Percentiles rank a stretch among this genome's conserved stretches.
Conservation (phyloP, 352 stramenopile genomes). For the Phytopythium delawarense region DNA sequence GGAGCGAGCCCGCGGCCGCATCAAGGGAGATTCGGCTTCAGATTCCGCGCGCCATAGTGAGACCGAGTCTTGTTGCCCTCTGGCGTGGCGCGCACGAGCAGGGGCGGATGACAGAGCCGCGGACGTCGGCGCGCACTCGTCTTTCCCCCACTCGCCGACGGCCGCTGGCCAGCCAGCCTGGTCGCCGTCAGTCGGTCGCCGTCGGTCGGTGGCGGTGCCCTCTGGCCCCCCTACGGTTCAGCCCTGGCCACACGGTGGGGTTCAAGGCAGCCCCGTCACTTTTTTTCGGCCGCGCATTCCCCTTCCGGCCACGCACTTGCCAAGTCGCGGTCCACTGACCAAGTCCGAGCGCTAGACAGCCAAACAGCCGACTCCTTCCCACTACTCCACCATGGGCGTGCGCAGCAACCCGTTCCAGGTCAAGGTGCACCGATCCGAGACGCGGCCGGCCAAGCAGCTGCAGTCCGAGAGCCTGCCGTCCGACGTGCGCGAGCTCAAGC, state of each 20-base stretch:
- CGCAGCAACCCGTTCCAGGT: constrained; percentile 17
- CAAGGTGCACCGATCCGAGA: constrained; percentile 20
- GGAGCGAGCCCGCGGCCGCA: background rate
- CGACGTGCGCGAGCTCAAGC: constrained; percentile 41
- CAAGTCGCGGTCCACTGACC: constrained; percentile 1
- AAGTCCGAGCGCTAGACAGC: background rate
- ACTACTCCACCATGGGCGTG: constrained; percentile 23
- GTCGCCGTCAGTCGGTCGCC: too few species aligned
- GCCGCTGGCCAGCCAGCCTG: constrained; percentile 5
- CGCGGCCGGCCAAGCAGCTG: constrained; percentile 13
- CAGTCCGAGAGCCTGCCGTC: constrained; percentile 23
- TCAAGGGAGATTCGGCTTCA: constrained; percentile 2
- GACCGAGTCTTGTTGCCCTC: constrained; percentile 10
- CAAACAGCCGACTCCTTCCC: background rate
- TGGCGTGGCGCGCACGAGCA: constrained; percentile 3
- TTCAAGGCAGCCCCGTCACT: constrained; percentile 29
- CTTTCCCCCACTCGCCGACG: background rate
- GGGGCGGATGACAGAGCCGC: background rate
- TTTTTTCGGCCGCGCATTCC: constrained; percentile 29
- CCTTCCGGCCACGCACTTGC: constrained; percentile 12
- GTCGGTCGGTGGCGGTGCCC: background rate
- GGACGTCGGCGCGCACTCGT: background rate
- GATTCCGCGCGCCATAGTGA: constrained; percentile 12
- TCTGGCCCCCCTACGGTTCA: background rate
- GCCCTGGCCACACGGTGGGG: background rate